Evolutionary conservation across 2,329 filamentous ascomycete species (phyloP), one percentile per base, ranked within the genome.

Genomic region (Aureobasidium sp.): DNA sequence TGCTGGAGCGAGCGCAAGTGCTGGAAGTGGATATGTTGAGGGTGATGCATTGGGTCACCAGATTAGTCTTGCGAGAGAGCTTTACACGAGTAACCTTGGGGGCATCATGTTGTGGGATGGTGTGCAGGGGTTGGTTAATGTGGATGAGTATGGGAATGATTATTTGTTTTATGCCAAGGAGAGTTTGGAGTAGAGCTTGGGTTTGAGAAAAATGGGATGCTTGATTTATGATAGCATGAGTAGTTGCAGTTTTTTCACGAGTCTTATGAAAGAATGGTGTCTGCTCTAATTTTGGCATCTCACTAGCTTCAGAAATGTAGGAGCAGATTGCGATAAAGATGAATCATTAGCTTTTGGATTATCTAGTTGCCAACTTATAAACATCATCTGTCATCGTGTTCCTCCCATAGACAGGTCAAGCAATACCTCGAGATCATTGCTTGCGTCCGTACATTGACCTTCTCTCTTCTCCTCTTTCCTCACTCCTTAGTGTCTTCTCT

Each of bases 21-120:
- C 68, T 8, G 67, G 68, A 0, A 69, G 61, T 6, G 73, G 73
- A 5, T 77, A 76, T 64, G 61, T 66, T 30, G 64, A 64, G 39
- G 60, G 67, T 10, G 63, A 64, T 42, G 66, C 61, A 6, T 67
- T 77, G 64, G 63, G 63, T 32, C 42, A 58, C 7, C 64, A 73
- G n/a, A 67, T 72, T n/a, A 64, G 66, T 32, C 66, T 67, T n/a
- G 70, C 68, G n/a, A 69, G 67, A 64, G 63, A 62, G 2, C 67
- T 72, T 45, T 63, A 63, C 11, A 45, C 69, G 29, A 14, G 25
- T 1, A 75, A 73, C 62, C 71, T 77, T 64, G 75, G 74, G 1
- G 74, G 75, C 1, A 67, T 76, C 5, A 77, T 76, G 74, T 69
- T 76, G 63, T 77, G 75, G 74, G 75, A 74, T 67, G 69, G 68